Percentiles rank a stretch among this genome's conserved stretches.
phyloP scores from a whole-genome alignment of 345 rosid species.

The Eucalyptus grandis region DNA sequence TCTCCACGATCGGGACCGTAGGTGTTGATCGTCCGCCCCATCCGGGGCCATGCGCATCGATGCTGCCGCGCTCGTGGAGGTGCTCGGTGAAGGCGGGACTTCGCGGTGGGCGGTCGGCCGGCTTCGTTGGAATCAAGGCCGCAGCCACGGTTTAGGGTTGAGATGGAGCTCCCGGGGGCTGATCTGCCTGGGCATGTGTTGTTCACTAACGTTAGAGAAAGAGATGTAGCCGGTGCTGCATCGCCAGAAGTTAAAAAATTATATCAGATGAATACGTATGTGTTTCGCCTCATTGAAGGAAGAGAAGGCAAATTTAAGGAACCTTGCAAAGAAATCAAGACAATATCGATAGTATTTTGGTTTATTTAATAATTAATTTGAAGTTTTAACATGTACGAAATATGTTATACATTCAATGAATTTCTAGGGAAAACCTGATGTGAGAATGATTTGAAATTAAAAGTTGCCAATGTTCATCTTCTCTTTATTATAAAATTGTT shows the following conservation, averaged over 20 bases:
- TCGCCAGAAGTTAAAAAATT: no score
- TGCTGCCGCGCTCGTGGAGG: accelerated
- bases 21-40: not conserved
- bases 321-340: no score
- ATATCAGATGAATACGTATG: no score
- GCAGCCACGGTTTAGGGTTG: not conserved
- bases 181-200: not conserved
- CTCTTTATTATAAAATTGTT: no score
- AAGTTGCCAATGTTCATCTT: no score
- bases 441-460: no score
- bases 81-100: not conserved
- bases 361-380: no score
- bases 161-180: not conserved
- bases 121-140: not conserved
- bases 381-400: no score
- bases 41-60: not conserved
- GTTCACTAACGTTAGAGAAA: not conserved
- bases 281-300: no score
- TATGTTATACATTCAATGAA: no score
- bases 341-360: accelerated
- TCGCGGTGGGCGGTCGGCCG: not conserved
- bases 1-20: not conserved
- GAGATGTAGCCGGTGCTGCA: no score
- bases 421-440: accelerated
- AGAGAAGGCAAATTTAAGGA: no score